Evolutionary conservation across 495 filamentous ascomycete genomes (phyloP), one percentile per base, ranked within the genome.

Genomic region (Pseudevernia furfuracea): DNA sequence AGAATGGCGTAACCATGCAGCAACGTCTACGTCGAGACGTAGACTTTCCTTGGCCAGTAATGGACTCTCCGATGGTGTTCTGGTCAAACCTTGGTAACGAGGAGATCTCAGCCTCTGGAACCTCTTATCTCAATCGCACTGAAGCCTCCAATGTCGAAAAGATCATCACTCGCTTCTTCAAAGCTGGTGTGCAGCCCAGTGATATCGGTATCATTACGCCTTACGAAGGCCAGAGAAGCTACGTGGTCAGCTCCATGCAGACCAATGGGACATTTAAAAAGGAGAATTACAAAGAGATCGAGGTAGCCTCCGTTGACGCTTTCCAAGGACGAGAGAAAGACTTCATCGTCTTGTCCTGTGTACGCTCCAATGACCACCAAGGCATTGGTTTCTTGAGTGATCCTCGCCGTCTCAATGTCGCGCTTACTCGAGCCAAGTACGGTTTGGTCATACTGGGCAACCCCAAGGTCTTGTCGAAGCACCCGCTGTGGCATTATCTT

Each of bases 251-350:
- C 72, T 96, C 93, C 11, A 99, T 99, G 94, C 95, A 97, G 75
- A 89, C 92, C 63, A 96, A 87, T 43, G 94, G 94, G 28, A 94
- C 88, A 1, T 96, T 96, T 81, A 96, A 94, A 78, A 99, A 99
- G 77, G 94, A 99, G 71, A 86, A 88, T 58, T 99, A 99, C 80
- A 97, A 97, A 78, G 94, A 99, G 74, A 92, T 99, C 62, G 94
- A 99, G 73, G 95, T 97, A 60, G 94, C 94, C 21, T 97, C 93
- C 1, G 94, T 99, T 32, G 94, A 97, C 81, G 94, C 94, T 23
- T 99, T 99, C 83, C 94, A 99, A 74, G 94, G 94, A 25, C 89
- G 94, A 76, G 94, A 99, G 77, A 99, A 99, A 78, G 94, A 99
- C 70, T 99, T 96, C 72, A 97, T 99, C 67, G 92, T 99, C 36